Base-by-base conservation (phyloP, 371 early-diverging fungal species). In the Mucor mucedo region DNA sequence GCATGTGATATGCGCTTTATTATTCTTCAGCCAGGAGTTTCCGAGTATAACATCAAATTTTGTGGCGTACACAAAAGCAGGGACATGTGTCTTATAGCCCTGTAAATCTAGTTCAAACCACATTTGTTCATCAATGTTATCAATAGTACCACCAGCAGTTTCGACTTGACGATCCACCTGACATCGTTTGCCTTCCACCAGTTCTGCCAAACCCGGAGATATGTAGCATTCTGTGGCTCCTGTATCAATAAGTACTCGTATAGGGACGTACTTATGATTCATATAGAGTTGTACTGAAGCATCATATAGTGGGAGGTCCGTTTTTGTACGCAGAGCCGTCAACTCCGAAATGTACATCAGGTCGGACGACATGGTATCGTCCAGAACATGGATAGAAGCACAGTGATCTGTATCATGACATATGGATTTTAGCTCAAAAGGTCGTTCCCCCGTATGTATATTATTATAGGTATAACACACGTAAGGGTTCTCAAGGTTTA, bases 1-100 rank as follows among this genome's bases (percentile, higher is more conserved):
- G 21, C 21, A 21, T 21, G 21, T 21, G 21, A 21, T 21, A 21
- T 1, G 3, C 0, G 60, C 40, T 38, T 60, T 50, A n/a, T 3
- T 13, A 13, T 60, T 28, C 28, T 60, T 60, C 27, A 60, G n/a
- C 60, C 60, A 60, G 14, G 60, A 10, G 7, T 41, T 4, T 2
- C 52, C 60, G 3, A 60, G 35, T 7, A 58, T 58, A 7, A 58
- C 10, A 48, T 58, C 58, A 58, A 58, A 58, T 48, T 58, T 58
- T 32, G 49, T 52, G 3, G 33, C 21, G 29, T 52, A 52, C 9
- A 60, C 47, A 52, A 13, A 60, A 45, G 60, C 60, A 14, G 39
- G 13, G 14, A 60, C 41, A 14, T 0, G 2, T 32, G 27, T 49
- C 6, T 27, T 4, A 10, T 60, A 60, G 0, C 21, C 59, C 3